A percentile compares a stretch with the other conserved stretches of the same genome.
Evolutionary conservation across 306 rosid genomes (phyloP).

Genomic region (Macrotyloma uniflorum): DNA sequence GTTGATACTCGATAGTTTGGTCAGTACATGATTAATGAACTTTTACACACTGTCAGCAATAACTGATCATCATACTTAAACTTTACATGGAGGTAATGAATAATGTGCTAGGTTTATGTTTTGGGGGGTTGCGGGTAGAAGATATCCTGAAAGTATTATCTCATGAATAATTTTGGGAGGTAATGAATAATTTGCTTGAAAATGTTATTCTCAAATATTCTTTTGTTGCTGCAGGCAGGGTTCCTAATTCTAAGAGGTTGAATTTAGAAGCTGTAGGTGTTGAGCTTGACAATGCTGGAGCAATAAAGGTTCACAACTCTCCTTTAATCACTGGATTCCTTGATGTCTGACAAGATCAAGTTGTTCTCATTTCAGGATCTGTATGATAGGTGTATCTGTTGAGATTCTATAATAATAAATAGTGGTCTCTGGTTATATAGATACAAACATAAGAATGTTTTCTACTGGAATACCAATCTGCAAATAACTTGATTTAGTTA

Average conservation of each 20-base stretch:
- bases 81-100: slow-evolving; percentile 9
- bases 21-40: neutral
- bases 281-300: slow-evolving; percentile 67
- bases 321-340: slow-evolving; percentile 19
- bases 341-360: neutral
- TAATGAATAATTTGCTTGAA: neutral
- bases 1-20: slow-evolving; percentile 14
- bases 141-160: slow-evolving; percentile 8
- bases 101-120: neutral
- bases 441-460: slow-evolving; percentile 2
- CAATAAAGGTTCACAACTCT: slow-evolving; percentile 67
- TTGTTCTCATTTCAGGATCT: slow-evolving; percentile 7
- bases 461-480: slow-evolving; percentile 17
- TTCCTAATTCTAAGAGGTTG: slow-evolving; percentile 89
- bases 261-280: slow-evolving; percentile 86
- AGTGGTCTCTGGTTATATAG: neutral
- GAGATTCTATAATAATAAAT: neutral
- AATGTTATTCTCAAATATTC: neutral
- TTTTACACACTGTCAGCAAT: neutral
- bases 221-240: slow-evolving; percentile 65
- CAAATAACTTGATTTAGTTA: slow-evolving; percentile 26
- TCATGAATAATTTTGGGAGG: too few species aligned
- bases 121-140: neutral
- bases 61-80: neutral
- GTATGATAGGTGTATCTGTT: slow-evolving; percentile 3